Conservation (phyloP, 441 rosid species). For the Geranium incanum region DNA sequence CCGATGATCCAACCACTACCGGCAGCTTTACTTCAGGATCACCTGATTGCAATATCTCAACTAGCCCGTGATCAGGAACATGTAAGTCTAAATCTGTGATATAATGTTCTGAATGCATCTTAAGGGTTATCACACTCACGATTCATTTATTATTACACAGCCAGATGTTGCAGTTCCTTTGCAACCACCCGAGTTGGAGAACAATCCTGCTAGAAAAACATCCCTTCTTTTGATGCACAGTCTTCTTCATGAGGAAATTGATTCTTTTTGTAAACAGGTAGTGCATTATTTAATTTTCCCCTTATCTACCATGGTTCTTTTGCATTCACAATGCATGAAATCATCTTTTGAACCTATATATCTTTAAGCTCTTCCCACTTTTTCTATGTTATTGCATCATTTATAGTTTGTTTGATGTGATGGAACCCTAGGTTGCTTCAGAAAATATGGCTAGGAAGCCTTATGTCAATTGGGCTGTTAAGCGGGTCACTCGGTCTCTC, state of each 20-base stretch:
- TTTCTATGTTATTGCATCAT: constrained; percentile 13
- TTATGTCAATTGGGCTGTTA: constrained; percentile 87
- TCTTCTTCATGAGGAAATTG: constrained; percentile 76
- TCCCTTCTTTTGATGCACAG: constrained; percentile 65
- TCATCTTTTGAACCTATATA: constrained; percentile 5
- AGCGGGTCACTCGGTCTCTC: constrained; percentile 89
- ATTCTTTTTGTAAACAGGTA: constrained; percentile 87
- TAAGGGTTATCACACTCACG: constrained; percentile 16
- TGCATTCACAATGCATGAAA: constrained; percentile 10
- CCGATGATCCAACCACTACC: constrained; percentile 86
- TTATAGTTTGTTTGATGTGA: constrained; percentile 23
- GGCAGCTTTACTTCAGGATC: constrained; percentile 80
- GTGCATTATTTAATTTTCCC: constrained; percentile 14
- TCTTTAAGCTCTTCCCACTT: constrained; percentile 14
- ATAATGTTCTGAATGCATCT: constrained; percentile 17
- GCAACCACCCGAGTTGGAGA: constrained; percentile 63
- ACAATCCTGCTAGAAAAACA: constrained; percentile 45
- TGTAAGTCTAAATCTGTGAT: constrained; percentile 39
- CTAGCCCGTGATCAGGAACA: constrained; percentile 91
- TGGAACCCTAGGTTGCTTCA: constrained; percentile 59
- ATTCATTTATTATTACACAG: constrained; percentile 41
- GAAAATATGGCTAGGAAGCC: constrained; percentile 80
- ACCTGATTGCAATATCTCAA: constrained; percentile 77
- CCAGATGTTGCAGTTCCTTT: constrained; percentile 83
- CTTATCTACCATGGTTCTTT: constrained; percentile 9